Percentiles rank a stretch among this genome's conserved stretches.
Evolutionary conservation across 2,329 filamentous ascomycete genomes (phyloP).

Genomic region (Trichoderma brevicompactum): DNA sequence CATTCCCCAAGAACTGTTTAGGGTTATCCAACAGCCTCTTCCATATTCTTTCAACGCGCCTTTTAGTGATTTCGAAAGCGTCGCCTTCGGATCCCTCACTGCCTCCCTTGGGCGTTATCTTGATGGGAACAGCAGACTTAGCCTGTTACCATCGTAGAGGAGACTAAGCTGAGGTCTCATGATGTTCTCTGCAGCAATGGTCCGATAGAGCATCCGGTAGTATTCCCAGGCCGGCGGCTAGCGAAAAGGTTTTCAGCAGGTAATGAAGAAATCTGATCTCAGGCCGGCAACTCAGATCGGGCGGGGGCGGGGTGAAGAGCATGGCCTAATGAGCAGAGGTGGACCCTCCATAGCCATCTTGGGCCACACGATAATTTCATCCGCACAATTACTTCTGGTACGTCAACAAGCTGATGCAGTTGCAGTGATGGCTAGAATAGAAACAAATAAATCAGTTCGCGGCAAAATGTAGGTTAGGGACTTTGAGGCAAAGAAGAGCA

Average conservation of each 20-base stretch:
- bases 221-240: neutral
- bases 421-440: too few species aligned
- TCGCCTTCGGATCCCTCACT: neutral
- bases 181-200: neutral
- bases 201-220: neutral
- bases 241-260: neutral
- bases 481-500: too few species aligned
- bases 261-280: constrained; percentile 2
- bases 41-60: neutral
- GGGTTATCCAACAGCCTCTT: neutral
- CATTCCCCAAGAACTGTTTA: too few species aligned
- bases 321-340: neutral
- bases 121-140: neutral
- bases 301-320: constrained; percentile 6
- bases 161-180: neutral
- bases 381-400: too few species aligned
- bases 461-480: too few species aligned
- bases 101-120: neutral
- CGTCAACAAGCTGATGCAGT: too few species aligned
- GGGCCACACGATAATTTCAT: neutral
- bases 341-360: neutral
- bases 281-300: neutral
- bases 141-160: neutral
- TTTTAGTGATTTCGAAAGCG: too few species aligned
- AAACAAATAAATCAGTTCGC: too few species aligned